Percentiles rank a stretch among this genome's conserved stretches.
Evolutionary conservation across 2,329 filamentous ascomycete genomes (phyloP).

Genomic region (Colletotrichum higginsianum): DNA sequence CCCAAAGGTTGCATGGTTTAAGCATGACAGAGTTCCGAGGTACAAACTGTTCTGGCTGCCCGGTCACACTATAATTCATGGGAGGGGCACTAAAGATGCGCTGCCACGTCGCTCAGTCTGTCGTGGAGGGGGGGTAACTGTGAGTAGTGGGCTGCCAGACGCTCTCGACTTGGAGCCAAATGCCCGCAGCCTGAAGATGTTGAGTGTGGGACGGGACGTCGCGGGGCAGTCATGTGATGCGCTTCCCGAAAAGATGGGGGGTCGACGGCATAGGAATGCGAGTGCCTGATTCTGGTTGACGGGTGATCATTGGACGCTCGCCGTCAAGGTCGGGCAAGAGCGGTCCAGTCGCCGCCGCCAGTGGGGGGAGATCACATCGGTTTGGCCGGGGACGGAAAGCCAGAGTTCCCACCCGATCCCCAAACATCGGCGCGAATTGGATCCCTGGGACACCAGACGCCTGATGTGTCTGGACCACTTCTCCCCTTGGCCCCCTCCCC

Average conservation of each 20-base stretch:
- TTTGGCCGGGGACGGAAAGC: conserved; percentile 10
- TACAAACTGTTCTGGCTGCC: conserved; percentile 10
- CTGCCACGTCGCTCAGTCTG: conserved; percentile 39
- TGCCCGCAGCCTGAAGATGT: conserved; percentile 18
- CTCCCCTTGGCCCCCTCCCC: conserved; percentile 1
- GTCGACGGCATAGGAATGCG: conserved; percentile 16
- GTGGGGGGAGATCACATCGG: neutral
- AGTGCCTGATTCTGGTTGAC: conserved; percentile 13
- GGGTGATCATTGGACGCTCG: conserved; percentile 10
- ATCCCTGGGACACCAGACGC: neutral
- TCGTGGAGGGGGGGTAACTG: conserved; percentile 20
- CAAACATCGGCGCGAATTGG: conserved; percentile 27
- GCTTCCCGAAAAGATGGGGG: conserved; percentile 14
- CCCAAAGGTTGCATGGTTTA: neutral
- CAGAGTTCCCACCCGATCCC: conserved; percentile 30
- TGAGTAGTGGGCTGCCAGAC: neutral
- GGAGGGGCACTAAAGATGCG: conserved; percentile 33
- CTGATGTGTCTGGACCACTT: conserved; percentile 10
- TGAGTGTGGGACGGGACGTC: conserved; percentile 32
- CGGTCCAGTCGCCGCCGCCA: neutral
- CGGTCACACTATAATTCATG: conserved; percentile 15
- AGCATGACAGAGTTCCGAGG: neutral
- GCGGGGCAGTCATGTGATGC: conserved; percentile 41
- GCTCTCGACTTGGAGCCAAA: neutral
- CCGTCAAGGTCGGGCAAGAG: neutral